phyloP scores from a whole-genome alignment of 345 rosid genomes.

The Murraya koenigii region DNA sequence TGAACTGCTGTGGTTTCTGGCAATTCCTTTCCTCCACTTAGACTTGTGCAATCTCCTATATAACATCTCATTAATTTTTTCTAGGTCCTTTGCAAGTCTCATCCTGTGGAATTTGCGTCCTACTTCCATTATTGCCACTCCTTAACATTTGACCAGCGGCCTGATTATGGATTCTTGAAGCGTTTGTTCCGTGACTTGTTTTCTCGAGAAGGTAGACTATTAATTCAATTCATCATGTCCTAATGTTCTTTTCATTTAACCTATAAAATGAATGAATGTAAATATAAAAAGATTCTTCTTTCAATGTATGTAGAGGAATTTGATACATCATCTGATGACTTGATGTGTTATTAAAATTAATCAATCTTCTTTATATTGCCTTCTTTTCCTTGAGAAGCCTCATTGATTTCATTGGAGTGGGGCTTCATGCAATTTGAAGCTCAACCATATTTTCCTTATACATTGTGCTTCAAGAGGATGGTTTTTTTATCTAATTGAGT shows the following conservation, averaged over 20 bases:
- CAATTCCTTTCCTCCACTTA: background rate
- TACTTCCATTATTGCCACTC: slow-evolving; percentile 90
- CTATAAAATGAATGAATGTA: background rate
- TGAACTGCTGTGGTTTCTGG: background rate
- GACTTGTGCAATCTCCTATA: background rate
- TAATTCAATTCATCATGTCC: background rate
- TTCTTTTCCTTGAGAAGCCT: background rate
- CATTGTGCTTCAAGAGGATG: background rate
- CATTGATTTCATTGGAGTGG: background rate
- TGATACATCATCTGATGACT: background rate
- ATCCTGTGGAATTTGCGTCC: slow-evolving; percentile 69
- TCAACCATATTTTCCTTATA: background rate
- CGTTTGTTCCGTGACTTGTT: slow-evolving; percentile 77
- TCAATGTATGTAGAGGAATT: background rate
- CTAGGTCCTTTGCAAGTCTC: slow-evolving; percentile 76
- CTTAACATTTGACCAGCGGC: slow-evolving; percentile 72
- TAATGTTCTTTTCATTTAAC: background rate
- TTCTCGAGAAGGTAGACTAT: slow-evolving; percentile 63
- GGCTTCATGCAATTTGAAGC: background rate
- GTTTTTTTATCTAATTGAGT: background rate
- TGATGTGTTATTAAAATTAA: background rate
- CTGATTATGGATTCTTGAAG: slow-evolving; percentile 85
- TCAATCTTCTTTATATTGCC: background rate
- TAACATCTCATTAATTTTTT: slow-evolving; percentile 3
- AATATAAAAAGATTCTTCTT: background rate